Base-by-base conservation (phyloP, 768 basidiomycete genomes). In the Phanerochaete carnosa region DNA sequence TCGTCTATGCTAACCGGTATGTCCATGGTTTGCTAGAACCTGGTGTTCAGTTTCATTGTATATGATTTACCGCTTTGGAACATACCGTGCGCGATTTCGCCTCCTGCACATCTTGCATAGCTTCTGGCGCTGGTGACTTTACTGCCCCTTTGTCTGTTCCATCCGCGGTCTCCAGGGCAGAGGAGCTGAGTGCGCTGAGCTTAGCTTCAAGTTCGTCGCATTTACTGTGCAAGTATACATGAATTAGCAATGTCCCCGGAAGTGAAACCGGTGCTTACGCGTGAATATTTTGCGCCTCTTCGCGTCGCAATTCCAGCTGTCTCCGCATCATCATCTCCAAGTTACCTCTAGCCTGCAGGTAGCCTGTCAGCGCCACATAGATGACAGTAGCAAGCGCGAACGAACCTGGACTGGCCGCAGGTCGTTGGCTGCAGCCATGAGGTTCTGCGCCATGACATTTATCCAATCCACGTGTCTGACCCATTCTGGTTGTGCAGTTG, bases 361-460 rank as follows among this genome's bases (percentile, higher is more conserved):
- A 45, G n/a, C 46, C 39, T 23, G 33, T 55, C 37, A 60, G 29
- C 19, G n/a, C 54, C 54, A n/a, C 35, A 45, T 16, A 58, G 12
- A 23, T 15, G 35, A 19, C 16, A 12, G 5, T n/a, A 12, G 19
- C 39, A 46, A 33, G 47, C 16, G 49, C 57, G 45, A 63, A 69
- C 74, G 12, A 26, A 87, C 92, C 82, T 95, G 94, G 4, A 94
- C 89, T 0, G 93, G 94, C 26, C 94, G 84, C 54, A 95, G 74
- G 66, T 94, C 93, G 68, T 96, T 96, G 37, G 90, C 91, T 19
- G 91, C 90, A 15, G 88, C 90, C 85, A 95, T 92, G 59, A 96
- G 80, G 71, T 95, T 96, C 71, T 92, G 89, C 7, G 85, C 85
- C 56, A 94, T 81, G 1, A 90, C 78, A 12, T 81, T 85, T 55